Evolutionary conservation across 1,284 basidiomycete genomes (phyloP).

Genomic region (Tausonia pullulans): DNA sequence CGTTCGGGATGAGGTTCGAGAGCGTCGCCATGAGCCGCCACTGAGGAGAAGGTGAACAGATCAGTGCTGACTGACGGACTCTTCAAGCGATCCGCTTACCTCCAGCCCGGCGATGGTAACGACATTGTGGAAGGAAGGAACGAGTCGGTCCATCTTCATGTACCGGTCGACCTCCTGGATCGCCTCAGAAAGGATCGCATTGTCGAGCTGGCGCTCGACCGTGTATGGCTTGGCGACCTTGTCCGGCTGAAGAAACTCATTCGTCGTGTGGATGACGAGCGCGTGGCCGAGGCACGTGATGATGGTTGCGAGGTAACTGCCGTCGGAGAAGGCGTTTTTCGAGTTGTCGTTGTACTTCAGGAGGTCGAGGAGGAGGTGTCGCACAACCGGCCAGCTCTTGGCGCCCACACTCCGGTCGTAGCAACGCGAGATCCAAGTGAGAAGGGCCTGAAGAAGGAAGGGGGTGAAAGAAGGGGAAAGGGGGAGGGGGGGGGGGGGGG

Average conservation of each 20-base stretch:
- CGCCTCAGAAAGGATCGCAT: slow-evolving; percentile 55
- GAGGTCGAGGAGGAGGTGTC: slow-evolving; percentile 81
- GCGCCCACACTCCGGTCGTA: slow-evolving; percentile 61
- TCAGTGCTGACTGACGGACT: neutral
- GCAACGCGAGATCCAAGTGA: slow-evolving; percentile 71
- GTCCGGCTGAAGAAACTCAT: slow-evolving; percentile 41
- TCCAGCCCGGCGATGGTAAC: slow-evolving; percentile 82
- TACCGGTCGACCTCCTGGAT: slow-evolving; percentile 76
- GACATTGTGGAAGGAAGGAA: slow-evolving; percentile 89
- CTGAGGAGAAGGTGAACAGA: slow-evolving; percentile 34
- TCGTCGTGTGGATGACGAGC: slow-evolving; percentile 64
- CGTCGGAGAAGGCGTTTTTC: slow-evolving; percentile 77
- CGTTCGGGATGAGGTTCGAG: slow-evolving; percentile 68
- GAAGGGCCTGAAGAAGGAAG: slow-evolving; percentile 44
- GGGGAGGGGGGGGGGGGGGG: neutral
- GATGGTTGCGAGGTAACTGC: slow-evolving; percentile 77
- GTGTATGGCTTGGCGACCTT: neutral
- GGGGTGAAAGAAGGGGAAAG: neutral
- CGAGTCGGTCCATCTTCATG: slow-evolving; percentile 85
- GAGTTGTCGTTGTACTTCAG: slow-evolving; percentile 92
- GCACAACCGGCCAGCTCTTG: slow-evolving; percentile 75
- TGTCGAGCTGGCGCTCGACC: slow-evolving; percentile 42
- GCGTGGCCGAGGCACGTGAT: slow-evolving; percentile 72
- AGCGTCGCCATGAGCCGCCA: slow-evolving; percentile 70
- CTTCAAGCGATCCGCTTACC: slow-evolving; percentile 40